Conservation (phyloP, 805 yeast species). For the Ogataea corticis region DNA sequence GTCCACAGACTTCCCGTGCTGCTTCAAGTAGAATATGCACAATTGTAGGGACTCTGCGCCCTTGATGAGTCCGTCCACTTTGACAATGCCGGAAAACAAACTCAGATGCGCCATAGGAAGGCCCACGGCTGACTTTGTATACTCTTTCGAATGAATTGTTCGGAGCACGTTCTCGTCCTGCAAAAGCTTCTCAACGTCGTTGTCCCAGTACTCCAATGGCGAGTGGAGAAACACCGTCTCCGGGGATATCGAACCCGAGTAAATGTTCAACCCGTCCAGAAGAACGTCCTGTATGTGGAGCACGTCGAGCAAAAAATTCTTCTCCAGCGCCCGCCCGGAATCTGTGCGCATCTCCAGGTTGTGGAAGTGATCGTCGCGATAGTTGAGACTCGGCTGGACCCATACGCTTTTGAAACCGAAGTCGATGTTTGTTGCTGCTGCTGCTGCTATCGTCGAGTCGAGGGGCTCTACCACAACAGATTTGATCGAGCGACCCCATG, state of each 20-base stretch:
- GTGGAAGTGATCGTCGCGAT: conserved; percentile 16
- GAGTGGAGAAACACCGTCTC: conserved; percentile 34
- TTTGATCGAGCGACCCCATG: conserved; percentile 16
- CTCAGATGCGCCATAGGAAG: conserved; percentile 29
- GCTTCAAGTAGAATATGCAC: conserved; percentile 31
- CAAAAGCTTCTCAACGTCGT: conserved; percentile 27
- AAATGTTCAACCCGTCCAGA: conserved; percentile 23
- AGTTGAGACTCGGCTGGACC: conserved; percentile 30
- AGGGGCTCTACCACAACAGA: conserved; percentile 17
- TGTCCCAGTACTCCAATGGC: conserved; percentile 47
- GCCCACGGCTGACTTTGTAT: conserved; percentile 23
- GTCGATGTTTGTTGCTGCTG: conserved; percentile 10
- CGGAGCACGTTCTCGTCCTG: conserved; percentile 38
- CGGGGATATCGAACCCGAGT: conserved; percentile 5
- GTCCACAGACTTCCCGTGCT: conserved; percentile 21
- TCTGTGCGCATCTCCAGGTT: not conserved
- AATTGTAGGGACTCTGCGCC: conserved; percentile 43
- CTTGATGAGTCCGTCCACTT: conserved; percentile 44
- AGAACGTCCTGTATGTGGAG: conserved; percentile 37
- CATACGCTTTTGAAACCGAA: conserved; percentile 37
- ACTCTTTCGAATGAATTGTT: conserved; percentile 39
- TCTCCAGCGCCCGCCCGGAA: conserved; percentile 35
- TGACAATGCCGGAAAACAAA: conserved; percentile 40
- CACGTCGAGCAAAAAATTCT: conserved; percentile 36
- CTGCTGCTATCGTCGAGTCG: not conserved